Base-by-base conservation (phyloP, 306 rosid species). In the Lotus japonicus region DNA sequence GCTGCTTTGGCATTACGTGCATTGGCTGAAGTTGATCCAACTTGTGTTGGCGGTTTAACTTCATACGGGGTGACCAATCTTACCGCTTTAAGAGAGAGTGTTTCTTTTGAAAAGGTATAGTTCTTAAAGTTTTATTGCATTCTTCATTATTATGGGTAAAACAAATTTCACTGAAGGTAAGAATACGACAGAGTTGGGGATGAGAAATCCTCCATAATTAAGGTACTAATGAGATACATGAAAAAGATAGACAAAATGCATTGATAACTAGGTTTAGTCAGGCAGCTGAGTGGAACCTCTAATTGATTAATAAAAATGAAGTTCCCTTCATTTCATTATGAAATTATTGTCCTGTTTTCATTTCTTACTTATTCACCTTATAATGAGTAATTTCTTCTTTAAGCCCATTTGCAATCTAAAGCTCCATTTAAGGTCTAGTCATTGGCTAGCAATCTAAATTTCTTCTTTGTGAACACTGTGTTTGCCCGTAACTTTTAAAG, bases 31-130 rank as follows among this genome's bases (percentile, higher is more conserved):
- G 97, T 92, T 69, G 97, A 92, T 85, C 98, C 97, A 57, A 84
- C 96, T 54, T 92, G 98, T 84, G 98, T 92, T 49, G 91, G 98
- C 67, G 98, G 98, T 28, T 85, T 92, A 80, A 84, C 89, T 79
- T 88, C 98, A 64, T 92, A 84, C 78, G 96, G 92, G 58, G 91
- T 92, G 72, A 90, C 98, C 68, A 83, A 83, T 79, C 85, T 92
- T 58, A 84, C 83, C 76, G 98, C 97, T 86, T 73, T 82, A 79
- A 86, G 98, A 76, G 98, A 92, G 83, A 88, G 83, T 85, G 82
- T 88, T 77, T 85, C 90, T 19, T 92, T 80, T 80, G 98, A 89
- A 77, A 92, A 92, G 98, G 98, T 92, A 65, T 58, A 49, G 21
- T 49, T 67, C 16, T 6, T 79, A 50, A 45, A 46, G 35, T 65